Evolutionary conservation across 129 eudicot genomes (phyloP).

Genomic region (Artemisia argyi): DNA sequence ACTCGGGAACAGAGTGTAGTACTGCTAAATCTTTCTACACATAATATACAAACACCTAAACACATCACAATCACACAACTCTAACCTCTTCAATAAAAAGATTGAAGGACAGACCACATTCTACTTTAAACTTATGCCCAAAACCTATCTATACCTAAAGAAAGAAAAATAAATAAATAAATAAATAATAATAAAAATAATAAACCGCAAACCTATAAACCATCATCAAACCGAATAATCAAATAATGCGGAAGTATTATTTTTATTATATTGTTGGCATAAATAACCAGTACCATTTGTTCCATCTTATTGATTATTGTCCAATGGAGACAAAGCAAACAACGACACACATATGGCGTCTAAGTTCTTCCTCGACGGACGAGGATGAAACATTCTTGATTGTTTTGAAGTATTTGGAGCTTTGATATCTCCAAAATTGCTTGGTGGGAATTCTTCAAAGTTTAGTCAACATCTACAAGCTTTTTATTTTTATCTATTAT

Average conservation of each 20-base stretch:
- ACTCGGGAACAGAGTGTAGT: too few relatives aligned
- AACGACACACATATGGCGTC: conserved; percentile 49
- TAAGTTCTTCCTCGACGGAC: conserved; percentile 37
- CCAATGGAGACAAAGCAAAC: conserved; percentile 37
- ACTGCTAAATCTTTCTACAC: not conserved
- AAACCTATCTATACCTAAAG: conserved; percentile 5
- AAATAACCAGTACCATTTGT: not conserved
- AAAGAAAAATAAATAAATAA: not conserved
- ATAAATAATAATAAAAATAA: too few relatives aligned
- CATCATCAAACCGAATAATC: not conserved
- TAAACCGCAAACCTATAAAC: not conserved
- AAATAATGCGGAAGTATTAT: not conserved
- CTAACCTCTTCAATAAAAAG: conserved; percentile 29
- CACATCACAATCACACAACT: not conserved
- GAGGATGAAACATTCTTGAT: conserved; percentile 22
- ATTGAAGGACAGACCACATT: conserved; percentile 28
- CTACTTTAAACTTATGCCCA: conserved; percentile 5
- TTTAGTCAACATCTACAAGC: conserved; percentile 32
- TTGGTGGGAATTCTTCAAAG: conserved; percentile 17
- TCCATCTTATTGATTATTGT: conserved; percentile 2
- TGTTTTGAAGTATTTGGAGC: conserved; percentile 62
- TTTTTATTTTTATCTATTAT: too few relatives aligned
- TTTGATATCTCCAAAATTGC: conserved; percentile 36
- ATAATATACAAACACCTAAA: conserved; percentile 32
- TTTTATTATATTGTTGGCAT: not conserved